A percentile compares a stretch with the other conserved stretches of the same genome.
Evolutionary conservation across 306 rosid species (phyloP).

Genomic region (Cucurbita pepo): DNA sequence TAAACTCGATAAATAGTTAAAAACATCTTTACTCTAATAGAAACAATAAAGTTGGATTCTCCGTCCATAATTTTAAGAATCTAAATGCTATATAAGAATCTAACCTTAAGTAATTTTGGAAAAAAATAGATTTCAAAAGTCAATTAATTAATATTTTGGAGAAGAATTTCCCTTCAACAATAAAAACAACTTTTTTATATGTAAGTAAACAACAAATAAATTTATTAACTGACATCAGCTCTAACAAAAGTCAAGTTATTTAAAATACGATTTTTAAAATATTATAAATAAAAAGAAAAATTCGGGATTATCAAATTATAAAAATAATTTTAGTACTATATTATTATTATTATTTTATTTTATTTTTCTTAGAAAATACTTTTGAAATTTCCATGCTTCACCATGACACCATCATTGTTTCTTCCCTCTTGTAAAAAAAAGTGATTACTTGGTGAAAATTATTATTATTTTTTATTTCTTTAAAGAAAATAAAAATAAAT

Average conservation of each 20-base stretch:
- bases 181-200: too few species aligned
- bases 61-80: background rate
- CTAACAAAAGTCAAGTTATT: too few species aligned
- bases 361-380: background rate
- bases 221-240: too few species aligned
- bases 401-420: conserved; percentile 1
- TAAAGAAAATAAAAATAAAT: background rate
- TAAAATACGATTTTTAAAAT: too few species aligned
- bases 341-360: too few species aligned
- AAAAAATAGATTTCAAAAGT: background rate
- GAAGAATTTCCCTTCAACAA: too few species aligned
- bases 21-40: background rate
- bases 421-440: background rate
- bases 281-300: too few species aligned
- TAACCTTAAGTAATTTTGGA: background rate
- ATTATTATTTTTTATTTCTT: background rate
- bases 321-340: background rate
- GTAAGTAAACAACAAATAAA: too few species aligned
- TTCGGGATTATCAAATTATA: too few species aligned
- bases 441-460: background rate
- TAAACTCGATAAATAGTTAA: background rate
- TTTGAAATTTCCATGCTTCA: background rate
- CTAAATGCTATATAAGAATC: background rate
- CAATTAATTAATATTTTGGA: background rate
- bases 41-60: background rate